Evolutionary conservation across 2,329 filamentous ascomycete species (phyloP), one percentile per base, ranked within the genome.

Genomic region (Paecilomyces sp.): DNA sequence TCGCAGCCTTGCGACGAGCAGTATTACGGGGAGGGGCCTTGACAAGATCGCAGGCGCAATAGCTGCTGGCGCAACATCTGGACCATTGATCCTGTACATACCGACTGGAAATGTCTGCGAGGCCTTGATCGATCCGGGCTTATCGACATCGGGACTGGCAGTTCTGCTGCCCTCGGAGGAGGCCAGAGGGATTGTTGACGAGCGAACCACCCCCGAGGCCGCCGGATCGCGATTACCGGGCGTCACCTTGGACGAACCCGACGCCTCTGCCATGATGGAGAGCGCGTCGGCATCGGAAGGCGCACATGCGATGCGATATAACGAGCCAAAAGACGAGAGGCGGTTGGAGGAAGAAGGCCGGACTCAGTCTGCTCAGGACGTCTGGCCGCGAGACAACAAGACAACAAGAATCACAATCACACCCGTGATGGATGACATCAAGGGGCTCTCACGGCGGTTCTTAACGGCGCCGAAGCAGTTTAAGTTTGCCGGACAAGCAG

Each of bases 231-330:
- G 58, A 57, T 57, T 60, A 60, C 56, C 63, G 53, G 67, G 64
- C 55, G 58, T 63, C 59, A 62, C 64, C 62, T 69, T 65, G 61
- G 62, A 58, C 58, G 61, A 66, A 59, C 61, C 66, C 63, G 63
- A 68, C 67, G 63, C 70, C 70, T 72, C 70, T 67, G 67, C 67
- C 71, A 74, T 74, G 55, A 59, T 65, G 62, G 55, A 60, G 30
- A 53, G 28, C 22, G 51, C 22, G 59, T 60, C 58, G 61, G 58
- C 60, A 58, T 61, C 54, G 58, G 61, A 60, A 51, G 55, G 41
- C 51, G 67, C 62, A 62, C 70, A 72, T 72, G 36, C 15, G 28
- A 51, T 50, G 51, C 6, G 31, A 41, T 33, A 54, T 18, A 47
- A 28, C 6, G 18, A 34, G 36, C 55, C 24, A 31, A 13, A 57